phyloP scores from a whole-genome alignment of 1,284 basidiomycete genomes.

The Marasmius oreades region DNA sequence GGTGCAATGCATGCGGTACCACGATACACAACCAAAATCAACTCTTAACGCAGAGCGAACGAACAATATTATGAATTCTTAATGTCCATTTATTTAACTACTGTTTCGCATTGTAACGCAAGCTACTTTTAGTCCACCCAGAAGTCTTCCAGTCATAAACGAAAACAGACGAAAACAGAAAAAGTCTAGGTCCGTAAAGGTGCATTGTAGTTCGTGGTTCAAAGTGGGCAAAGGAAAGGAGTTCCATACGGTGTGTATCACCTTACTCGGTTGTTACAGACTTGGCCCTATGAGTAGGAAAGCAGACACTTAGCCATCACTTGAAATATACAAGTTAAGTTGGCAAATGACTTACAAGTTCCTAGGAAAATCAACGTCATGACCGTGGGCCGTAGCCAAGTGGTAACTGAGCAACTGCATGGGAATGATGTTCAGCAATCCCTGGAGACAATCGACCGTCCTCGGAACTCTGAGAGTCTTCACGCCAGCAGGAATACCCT shows the following conservation, averaged over 20 bases:
- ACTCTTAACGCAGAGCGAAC: no score
- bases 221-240: not conserved
- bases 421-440: constrained; percentile 95
- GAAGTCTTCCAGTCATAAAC: no score
- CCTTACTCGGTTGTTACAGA: constrained; percentile 80
- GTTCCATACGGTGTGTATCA: not conserved
- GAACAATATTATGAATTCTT: no score
- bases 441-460: constrained; percentile 95
- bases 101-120: no score
- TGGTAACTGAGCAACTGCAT: constrained; percentile 97
- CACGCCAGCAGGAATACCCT: constrained; percentile 69
- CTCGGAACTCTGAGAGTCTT: constrained; percentile 92
- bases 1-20: no score
- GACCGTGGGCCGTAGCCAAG: constrained; percentile 92
- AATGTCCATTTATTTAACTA: no score
- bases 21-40: no score
- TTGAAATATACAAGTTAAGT: constrained; percentile 4
- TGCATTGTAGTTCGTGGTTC: constrained; percentile 8
- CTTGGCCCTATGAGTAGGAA: constrained; percentile 57
- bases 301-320: constrained; percentile 14
- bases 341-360: constrained; percentile 67
- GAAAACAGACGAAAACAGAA: not conserved
- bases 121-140: no score
- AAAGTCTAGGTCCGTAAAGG: constrained; percentile 9
- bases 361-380: constrained; percentile 98